Percentiles rank a stretch among this genome's conserved stretches.
These are phyloP conservation scores for Auricularia sp. DNA, from an alignment of 768 basidiomycete genomes.

Conservation along the genomic window DNA sequence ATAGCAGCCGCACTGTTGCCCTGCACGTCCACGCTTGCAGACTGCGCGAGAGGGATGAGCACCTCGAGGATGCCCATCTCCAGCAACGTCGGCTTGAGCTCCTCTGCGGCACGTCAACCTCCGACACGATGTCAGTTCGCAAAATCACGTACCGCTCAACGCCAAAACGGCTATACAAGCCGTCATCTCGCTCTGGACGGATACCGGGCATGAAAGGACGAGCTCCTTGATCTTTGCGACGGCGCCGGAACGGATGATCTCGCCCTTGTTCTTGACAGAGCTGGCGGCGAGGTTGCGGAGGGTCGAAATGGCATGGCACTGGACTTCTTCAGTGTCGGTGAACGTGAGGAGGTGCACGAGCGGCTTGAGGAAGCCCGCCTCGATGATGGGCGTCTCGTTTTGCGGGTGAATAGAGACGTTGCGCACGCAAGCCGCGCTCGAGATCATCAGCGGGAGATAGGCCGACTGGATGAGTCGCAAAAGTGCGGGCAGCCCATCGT, in stretches of 20 bases:
- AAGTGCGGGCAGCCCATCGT: slow-evolving; percentile 83
- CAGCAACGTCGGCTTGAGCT: slow-evolving; percentile 89
- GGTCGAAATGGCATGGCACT: slow-evolving; percentile 98
- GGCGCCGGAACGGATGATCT: slow-evolving; percentile 96
- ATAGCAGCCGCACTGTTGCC: slow-evolving; percentile 97
- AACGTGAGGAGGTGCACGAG: slow-evolving; percentile 93
- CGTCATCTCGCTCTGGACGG: slow-evolving; percentile 99
- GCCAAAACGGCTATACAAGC: slow-evolving; percentile 96
- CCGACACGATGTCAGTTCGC: neutral
- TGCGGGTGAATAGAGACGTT: slow-evolving; percentile 98
- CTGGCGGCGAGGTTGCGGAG: slow-evolving; percentile 93
- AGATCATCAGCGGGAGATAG: slow-evolving; percentile 94
- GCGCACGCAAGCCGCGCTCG: slow-evolving; percentile 95
- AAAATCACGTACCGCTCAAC: slow-evolving; percentile 65
- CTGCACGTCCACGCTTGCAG: slow-evolving; percentile 93
- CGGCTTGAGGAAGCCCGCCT: slow-evolving; percentile 93
- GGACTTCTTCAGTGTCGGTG: slow-evolving; percentile 99
- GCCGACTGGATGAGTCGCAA: slow-evolving; percentile 92
- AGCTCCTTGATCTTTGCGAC: slow-evolving; percentile 95
- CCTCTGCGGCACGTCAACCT: slow-evolving; percentile 44
- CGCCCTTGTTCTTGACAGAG: slow-evolving; percentile 95
- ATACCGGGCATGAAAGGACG: slow-evolving; percentile 88
- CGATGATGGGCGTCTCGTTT: slow-evolving; percentile 99
- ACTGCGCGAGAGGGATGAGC: slow-evolving; percentile 91
- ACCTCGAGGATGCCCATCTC: slow-evolving; percentile 99